Base-by-base conservation (phyloP, 306 rosid genomes). In the Begonia fuchsioides region DNA sequence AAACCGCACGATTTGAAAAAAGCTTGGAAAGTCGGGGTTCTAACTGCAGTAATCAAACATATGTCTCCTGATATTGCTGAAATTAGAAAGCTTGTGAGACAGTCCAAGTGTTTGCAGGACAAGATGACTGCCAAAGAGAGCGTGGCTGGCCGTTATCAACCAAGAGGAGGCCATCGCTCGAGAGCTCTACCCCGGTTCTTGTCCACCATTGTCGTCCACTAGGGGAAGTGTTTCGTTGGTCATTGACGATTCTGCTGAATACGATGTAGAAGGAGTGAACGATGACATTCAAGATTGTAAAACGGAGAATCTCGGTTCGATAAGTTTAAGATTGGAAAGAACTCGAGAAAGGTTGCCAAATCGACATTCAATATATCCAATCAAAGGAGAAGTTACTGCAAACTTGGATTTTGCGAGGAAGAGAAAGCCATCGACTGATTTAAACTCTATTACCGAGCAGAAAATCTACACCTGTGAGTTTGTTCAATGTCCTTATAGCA, bases 61-160 rank as follows among this genome's bases (percentile, higher is more conserved):
- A 86, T 86, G 69, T 86, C 93, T n/a, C 96, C 94, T 20, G 79
- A 86, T 61, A 77, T 86, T 13, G 75, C 88, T 54, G 79, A 76
- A 71, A 86, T 86, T 44, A 81, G 86, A 49, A 86, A 82, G 81
- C 93, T 86, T 9, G 94, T 86, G 19, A 73, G 90, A 57, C 96
- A 82, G 50, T 86, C 96, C 2, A 82, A 79, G 52, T 86, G 93
- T 57, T 71, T 86, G 64, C 96, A 86, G 60, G 96, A 86, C 59
- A 86, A 82, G 55, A 86, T 86, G 96, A 82, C 96, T 0, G 96
- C 96, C 2, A 86, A 79, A 77, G 96, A 86, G 65, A 86, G 90
- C 90, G 2, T 86, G 94, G 96, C 90, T 82, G 12, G 90, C 94
- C 51, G 70, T 86, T 51, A 73, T 86, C 60, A 76, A 82, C 52